Conservation (phyloP, 495 filamentous ascomycete genomes). For the Polyplosphaeria fusca region DNA sequence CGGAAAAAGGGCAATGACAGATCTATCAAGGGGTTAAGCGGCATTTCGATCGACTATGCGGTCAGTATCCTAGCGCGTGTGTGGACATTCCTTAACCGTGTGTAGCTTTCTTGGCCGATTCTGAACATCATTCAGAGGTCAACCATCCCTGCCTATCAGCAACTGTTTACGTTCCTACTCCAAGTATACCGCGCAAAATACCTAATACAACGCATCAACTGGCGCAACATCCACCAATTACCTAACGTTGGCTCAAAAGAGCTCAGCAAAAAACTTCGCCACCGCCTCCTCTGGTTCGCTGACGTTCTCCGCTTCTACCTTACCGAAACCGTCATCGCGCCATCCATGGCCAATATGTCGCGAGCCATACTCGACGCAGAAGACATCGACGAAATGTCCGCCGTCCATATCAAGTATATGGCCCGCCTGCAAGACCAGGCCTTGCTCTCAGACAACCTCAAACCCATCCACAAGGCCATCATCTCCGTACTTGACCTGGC, state of each 20-base stretch:
- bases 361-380: slow-evolving; percentile 54
- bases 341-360: slow-evolving; percentile 52
- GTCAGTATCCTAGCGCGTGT: slow-evolving; percentile 11
- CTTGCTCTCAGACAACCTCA: slow-evolving; percentile 53
- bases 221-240: slow-evolving; percentile 38
- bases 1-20: slow-evolving; percentile 33
- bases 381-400: slow-evolving; percentile 80
- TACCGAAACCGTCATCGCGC: slow-evolving; percentile 65
- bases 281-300: slow-evolving; percentile 76
- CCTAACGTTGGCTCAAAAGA: slow-evolving; percentile 39
- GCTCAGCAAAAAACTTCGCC: slow-evolving; percentile 60
- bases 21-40: slow-evolving; percentile 43
- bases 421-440: slow-evolving; percentile 60
- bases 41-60: slow-evolving; percentile 31
- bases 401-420: slow-evolving; percentile 62
- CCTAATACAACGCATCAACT: slow-evolving; percentile 58
- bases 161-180: slow-evolving; percentile 69
- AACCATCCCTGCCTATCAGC: slow-evolving; percentile 62
- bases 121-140: slow-evolving; percentile 70
- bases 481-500: slow-evolving; percentile 47
- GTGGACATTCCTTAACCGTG: not conserved
- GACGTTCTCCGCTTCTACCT: slow-evolving; percentile 73
- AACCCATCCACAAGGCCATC: slow-evolving; percentile 39
- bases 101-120: slow-evolving; percentile 73
- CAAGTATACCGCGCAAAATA: slow-evolving; percentile 73